Percentiles rank a stretch among this genome's conserved stretches.
Conservation (phyloP, 1,284 basidiomycete genomes). For the Heterobasidion parviporum region DNA sequence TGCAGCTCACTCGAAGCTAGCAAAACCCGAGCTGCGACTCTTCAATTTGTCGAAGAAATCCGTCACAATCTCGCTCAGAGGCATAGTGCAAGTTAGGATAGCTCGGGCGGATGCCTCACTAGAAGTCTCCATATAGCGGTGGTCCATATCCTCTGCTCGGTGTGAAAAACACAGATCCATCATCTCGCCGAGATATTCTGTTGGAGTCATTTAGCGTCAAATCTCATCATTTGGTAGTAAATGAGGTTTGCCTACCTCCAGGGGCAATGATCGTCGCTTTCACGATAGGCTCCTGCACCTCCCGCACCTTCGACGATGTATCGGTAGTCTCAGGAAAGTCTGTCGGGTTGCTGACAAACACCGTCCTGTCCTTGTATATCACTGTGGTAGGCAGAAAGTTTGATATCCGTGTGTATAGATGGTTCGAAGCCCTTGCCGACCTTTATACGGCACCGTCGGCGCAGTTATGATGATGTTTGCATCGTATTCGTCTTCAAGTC, state of each 20-base stretch:
- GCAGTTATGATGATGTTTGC: constrained; percentile 87
- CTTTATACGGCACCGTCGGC: constrained; percentile 88
- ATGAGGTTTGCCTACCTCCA: constrained; percentile 46
- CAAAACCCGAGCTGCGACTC: constrained; percentile 84
- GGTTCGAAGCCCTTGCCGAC: constrained; percentile 31
- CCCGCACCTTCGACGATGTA: constrained; percentile 51
- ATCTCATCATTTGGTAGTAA: not conserved
- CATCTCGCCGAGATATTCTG: constrained; percentile 84
- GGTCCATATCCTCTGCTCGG: constrained; percentile 72
- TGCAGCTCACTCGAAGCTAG: constrained; percentile 76
- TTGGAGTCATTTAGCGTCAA: not conserved
- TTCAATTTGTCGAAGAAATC: constrained; percentile 93
- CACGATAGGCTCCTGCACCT: constrained; percentile 84
- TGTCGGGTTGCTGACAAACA: constrained; percentile 82
- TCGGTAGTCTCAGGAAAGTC: constrained; percentile 84
- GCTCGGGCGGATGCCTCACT: constrained; percentile 49
- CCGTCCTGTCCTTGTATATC: constrained; percentile 62
- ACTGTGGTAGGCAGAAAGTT: constrained; percentile 35
- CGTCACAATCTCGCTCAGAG: constrained; percentile 85
- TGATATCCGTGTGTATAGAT: too few species aligned
- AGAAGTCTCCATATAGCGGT: constrained; percentile 67
- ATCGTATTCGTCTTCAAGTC: constrained; percentile 95
- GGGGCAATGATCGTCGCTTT: constrained; percentile 91
- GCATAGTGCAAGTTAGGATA: constrained; percentile 76
- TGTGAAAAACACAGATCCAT: constrained; percentile 84